Conservation (phyloP, 257 asterid species). For the Plantago ovata region DNA sequence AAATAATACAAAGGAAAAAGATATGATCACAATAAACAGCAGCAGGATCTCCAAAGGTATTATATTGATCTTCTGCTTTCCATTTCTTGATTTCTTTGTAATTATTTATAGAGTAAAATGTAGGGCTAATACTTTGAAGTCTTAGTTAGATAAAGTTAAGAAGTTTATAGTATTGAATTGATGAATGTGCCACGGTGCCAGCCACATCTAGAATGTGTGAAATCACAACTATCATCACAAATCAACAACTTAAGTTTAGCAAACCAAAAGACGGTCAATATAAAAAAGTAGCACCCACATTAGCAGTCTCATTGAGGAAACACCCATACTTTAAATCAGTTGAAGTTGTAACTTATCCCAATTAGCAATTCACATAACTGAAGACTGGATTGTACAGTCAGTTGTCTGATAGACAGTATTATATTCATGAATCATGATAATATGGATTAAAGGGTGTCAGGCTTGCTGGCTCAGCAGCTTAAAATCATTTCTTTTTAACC, state of each 20-base stretch:
- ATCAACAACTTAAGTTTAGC: not conserved
- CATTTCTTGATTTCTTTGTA: no score
- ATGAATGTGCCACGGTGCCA: not conserved
- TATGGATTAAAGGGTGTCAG: no score
- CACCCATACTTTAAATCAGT: not conserved
- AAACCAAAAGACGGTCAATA: not conserved
- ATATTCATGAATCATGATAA: no score
- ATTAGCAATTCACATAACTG: no score
- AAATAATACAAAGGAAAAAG: constrained; percentile 7
- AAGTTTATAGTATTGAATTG: not conserved
- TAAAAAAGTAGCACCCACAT: not conserved
- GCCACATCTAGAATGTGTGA: constrained; percentile 8
- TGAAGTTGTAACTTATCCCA: no score
- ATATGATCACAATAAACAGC: constrained; percentile 7
- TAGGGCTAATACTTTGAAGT: not conserved
- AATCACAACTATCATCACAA: not conserved
- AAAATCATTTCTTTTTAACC: no score
- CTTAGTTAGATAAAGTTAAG: not conserved
- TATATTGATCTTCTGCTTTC: not conserved
- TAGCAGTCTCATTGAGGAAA: not conserved
- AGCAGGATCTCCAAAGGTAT: not conserved
- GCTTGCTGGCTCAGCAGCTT: no score
- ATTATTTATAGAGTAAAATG: no score
- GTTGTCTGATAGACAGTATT: no score
- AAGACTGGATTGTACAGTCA: no score